Evolutionary conservation across 2,329 filamentous ascomycete species (phyloP).

Genomic region (Exophiala phaeomuriformis): DNA sequence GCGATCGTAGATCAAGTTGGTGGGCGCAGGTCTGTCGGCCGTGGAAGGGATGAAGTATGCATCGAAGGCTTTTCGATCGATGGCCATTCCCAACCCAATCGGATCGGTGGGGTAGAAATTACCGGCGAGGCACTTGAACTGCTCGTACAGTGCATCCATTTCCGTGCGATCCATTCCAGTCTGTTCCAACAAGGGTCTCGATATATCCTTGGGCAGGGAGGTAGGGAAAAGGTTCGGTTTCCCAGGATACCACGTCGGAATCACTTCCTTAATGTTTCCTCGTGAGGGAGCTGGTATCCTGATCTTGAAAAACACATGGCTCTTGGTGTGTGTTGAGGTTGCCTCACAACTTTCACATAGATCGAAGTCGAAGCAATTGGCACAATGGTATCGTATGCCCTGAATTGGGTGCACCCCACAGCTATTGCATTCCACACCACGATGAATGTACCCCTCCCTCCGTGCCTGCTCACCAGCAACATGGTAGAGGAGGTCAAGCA

Average conservation of each 20-base stretch:
- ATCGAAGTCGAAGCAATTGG: constrained; percentile 93
- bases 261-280: constrained; percentile 66
- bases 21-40: constrained; percentile 65
- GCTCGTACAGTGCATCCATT: constrained; percentile 89
- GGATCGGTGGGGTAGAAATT: constrained; percentile 77
- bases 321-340: constrained; percentile 66
- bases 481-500: constrained; percentile 77
- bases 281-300: constrained; percentile 66
- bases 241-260: constrained; percentile 80
- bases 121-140: constrained; percentile 90
- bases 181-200: constrained; percentile 61
- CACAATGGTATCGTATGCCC: constrained; percentile 85
- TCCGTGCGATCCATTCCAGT: constrained; percentile 78
- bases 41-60: constrained; percentile 81
- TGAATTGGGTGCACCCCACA: constrained; percentile 84
- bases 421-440: constrained; percentile 84
- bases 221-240: constrained; percentile 66
- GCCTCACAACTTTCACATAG: constrained; percentile 88
- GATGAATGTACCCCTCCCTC: constrained; percentile 81
- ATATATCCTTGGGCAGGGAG: constrained; percentile 59
- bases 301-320: constrained; percentile 95
- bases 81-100: constrained; percentile 67
- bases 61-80: constrained; percentile 89
- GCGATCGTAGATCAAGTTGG: constrained; percentile 88
- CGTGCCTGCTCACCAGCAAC: constrained; percentile 90